A percentile compares a stretch with the other conserved stretches of the same genome.
Conservation (phyloP, 2,329 filamentous ascomycete species). For the Fusarium camptoceras region DNA sequence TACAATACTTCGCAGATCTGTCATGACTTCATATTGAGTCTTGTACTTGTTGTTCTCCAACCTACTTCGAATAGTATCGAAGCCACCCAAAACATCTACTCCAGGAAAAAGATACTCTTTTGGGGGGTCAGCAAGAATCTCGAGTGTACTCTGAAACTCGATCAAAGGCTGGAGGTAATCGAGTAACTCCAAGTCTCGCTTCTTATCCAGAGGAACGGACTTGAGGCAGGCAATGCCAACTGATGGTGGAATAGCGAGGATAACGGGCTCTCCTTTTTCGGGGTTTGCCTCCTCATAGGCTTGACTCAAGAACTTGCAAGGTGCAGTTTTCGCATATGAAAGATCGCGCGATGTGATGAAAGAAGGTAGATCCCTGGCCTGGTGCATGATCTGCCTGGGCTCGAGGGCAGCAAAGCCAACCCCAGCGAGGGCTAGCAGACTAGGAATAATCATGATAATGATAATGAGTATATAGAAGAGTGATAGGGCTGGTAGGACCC, state of each 20-base stretch:
- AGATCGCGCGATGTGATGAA: constrained; percentile 33
- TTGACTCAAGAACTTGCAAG: constrained; percentile 36
- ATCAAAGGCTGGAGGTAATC: constrained; percentile 39
- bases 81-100: constrained; percentile 39
- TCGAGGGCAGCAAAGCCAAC: constrained; percentile 36
- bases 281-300: constrained; percentile 28
- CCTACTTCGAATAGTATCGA: constrained; percentile 33
- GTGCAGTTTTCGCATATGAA: constrained; percentile 19
- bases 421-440: constrained; percentile 38
- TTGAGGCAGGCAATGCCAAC: constrained; percentile 42
- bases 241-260: constrained; percentile 35
- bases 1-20: constrained; percentile 42
- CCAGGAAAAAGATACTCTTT: constrained; percentile 42
- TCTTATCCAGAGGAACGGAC: constrained; percentile 42
- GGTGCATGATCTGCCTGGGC: constrained; percentile 38
- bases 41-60: constrained; percentile 34
- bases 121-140: constrained; percentile 40
- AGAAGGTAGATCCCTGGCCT: constrained; percentile 27
- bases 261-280: constrained; percentile 8
- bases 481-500: constrained; percentile 6
- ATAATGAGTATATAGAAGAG: constrained; percentile 18
- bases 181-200: constrained; percentile 40
- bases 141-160: constrained; percentile 41
- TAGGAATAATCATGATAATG: constrained; percentile 37
- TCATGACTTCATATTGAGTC: constrained; percentile 43